Percentiles rank a stretch among this genome's conserved stretches.
phyloP scores from a whole-genome alignment of 495 filamentous ascomycete genomes.

The Daldinia concentrica region DNA sequence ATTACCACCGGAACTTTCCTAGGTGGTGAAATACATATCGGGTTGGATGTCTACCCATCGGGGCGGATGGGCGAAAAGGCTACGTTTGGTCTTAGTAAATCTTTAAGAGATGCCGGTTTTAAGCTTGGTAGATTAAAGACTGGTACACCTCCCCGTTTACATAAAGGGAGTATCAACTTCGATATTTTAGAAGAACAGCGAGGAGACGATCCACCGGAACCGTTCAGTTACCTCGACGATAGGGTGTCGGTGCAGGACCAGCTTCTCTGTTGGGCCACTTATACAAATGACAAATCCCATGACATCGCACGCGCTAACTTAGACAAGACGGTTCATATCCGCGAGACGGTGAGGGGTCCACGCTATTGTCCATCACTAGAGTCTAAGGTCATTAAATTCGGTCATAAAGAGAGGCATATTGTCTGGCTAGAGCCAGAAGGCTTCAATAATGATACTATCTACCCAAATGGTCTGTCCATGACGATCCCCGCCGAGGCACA shows the following conservation, averaged over 20 bases:
- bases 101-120: slow-evolving; percentile 88
- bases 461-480: slow-evolving; percentile 98
- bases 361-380: slow-evolving; percentile 96
- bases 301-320: slow-evolving; percentile 87
- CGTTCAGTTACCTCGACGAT: slow-evolving; percentile 91
- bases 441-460: slow-evolving; percentile 88
- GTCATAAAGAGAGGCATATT: slow-evolving; percentile 77
- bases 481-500: slow-evolving; percentile 90
- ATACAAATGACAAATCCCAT: slow-evolving; percentile 85
- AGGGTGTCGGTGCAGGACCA: slow-evolving; percentile 80
- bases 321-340: slow-evolving; percentile 92
- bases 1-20: slow-evolving; percentile 98
- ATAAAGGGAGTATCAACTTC: slow-evolving; percentile 85
- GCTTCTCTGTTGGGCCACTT: slow-evolving; percentile 81
- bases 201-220: slow-evolving; percentile 86
- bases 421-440: slow-evolving; percentile 98
- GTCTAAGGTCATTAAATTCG: slow-evolving; percentile 91
- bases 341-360: slow-evolving; percentile 93
- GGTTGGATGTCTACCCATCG: slow-evolving; percentile 81
- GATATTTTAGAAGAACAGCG: slow-evolving; percentile 71
- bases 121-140: slow-evolving; percentile 92
- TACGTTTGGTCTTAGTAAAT: slow-evolving; percentile 93
- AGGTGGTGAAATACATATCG: slow-evolving; percentile 96
- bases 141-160: slow-evolving; percentile 89
- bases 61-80: slow-evolving; percentile 95